Evolutionary conservation across 2,329 filamentous ascomycete species (phyloP), one percentile per base, ranked within the genome.

Genomic region (Nothomitra cinnamomea): DNA sequence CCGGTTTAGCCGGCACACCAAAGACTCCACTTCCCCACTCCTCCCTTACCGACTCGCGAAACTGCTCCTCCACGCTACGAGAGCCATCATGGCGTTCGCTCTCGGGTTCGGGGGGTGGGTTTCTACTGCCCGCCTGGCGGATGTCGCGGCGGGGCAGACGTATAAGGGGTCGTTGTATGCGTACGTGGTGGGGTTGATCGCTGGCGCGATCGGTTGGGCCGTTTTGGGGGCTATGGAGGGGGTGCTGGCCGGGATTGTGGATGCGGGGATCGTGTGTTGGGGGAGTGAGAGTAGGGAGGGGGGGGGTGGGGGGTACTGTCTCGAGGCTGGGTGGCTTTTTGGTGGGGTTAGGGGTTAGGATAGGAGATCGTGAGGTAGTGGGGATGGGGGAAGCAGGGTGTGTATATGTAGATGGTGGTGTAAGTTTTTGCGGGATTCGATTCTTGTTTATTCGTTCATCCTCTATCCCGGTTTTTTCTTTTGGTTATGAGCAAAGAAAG

Each of bases 51-150:
- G 87, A 3, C 79, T 96, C 7, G 85, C 92, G 1, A 96, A 95
- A 66, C 76, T 96, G 25, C 77, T 98, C 6, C 78, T 98, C 2
- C 87, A 95, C 60, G 87, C 90, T 2, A 92, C 88, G 1, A 80
- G 90, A 17, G 85, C 90, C 64, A 85, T 95, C 62, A 94, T 95
- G 79, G 87, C 87, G 0, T 80, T 89, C 48, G 85, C 82, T 0
- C 77, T 98, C 28, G 90, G 90, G 0, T 94, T 96, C 62, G 89
- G 86, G 2, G 90, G 87, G n/a, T 98, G 92, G 92, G 87, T 96
- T 7, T 85, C 87, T 48, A 94, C 89, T 36, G 89, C 92, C 10
- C 82, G 85, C 67, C 72, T 95, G 2, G 73, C 76, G 52, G 72
- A 92, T 19, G 72, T 64, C 69, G 62, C 69, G 70, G 56, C 80